phyloP scores from a whole-genome alignment of 106 monocot species.

The Phalaenopsis equestris region DNA sequence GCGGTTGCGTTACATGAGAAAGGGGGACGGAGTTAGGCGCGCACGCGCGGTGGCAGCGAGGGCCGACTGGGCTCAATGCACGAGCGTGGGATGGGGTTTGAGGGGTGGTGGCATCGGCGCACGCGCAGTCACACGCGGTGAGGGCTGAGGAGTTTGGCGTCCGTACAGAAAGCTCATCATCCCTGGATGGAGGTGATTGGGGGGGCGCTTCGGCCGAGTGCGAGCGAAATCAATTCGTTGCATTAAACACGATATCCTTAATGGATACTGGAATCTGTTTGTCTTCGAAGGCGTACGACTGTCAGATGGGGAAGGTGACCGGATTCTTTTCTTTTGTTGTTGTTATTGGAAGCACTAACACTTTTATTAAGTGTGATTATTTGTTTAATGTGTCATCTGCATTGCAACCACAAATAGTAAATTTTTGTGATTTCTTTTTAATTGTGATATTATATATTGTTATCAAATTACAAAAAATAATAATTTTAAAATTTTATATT shows the following conservation, averaged over 20 bases:
- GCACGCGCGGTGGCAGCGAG: neutral
- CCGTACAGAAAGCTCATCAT: neutral
- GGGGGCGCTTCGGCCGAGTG: neutral
- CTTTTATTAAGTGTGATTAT: too few relatives aligned
- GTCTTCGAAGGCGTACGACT: neutral
- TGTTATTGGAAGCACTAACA: too few relatives aligned
- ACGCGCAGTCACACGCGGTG: neutral
- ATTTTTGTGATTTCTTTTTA: too few relatives aligned
- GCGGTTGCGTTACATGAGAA: neutral
- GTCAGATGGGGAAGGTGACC: neutral
- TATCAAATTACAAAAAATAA: too few relatives aligned
- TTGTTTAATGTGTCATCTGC: too few relatives aligned
- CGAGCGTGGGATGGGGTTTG: neutral
- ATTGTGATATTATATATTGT: too few relatives aligned
- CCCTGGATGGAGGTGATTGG: neutral
- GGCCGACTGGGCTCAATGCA: neutral
- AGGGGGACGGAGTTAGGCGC: neutral
- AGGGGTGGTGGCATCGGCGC: conserved; percentile 1
- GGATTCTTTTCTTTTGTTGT: too few relatives aligned
- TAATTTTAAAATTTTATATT: too few relatives aligned
- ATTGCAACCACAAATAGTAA: too few relatives aligned
- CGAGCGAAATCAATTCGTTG: conserved; percentile 1
- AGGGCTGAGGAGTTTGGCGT: neutral
- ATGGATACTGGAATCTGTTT: neutral
- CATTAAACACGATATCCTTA: neutral